Conservation (phyloP, 495 filamentous ascomycete species). For the Stereocaulon alpinum region DNA sequence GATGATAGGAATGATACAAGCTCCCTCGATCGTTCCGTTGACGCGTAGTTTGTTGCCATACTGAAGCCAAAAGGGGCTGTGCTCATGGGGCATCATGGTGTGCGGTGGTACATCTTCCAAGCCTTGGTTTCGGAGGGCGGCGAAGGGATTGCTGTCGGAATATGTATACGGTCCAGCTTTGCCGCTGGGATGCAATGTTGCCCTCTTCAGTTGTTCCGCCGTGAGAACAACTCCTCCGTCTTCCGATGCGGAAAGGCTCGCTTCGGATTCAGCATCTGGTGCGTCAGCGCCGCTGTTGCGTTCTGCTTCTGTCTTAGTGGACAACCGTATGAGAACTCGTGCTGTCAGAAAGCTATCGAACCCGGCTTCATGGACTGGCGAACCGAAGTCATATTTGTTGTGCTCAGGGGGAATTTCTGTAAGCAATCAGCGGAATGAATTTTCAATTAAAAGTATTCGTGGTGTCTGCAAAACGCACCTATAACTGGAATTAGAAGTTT, state of each 20-base stretch:
- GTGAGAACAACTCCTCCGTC: background rate
- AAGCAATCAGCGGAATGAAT: constrained; percentile 9
- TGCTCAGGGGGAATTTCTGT: constrained; percentile 34
- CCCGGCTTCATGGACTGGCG: constrained; percentile 54
- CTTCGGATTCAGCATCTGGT: constrained; percentile 11
- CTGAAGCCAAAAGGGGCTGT: constrained; percentile 46
- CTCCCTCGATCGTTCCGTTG: constrained; percentile 51
- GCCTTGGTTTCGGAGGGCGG: background rate
- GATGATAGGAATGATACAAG: constrained; percentile 37
- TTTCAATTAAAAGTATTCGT: background rate
- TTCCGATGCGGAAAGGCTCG: constrained; percentile 10
- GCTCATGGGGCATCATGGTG: constrained; percentile 39
- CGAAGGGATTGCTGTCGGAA: constrained; percentile 6
- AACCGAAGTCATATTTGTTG: constrained; percentile 36
- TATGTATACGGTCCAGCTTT: background rate
- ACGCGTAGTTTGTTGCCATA: constrained; percentile 57
- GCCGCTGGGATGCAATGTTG: background rate
- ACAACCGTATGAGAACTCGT: constrained; percentile 51
- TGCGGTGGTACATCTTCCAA: background rate
- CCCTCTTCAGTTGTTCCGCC: background rate
- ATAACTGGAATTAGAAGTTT: constrained; percentile 35
- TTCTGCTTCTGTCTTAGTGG: constrained; percentile 37
- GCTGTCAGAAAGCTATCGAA: constrained; percentile 66
- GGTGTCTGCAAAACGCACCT: constrained; percentile 26
- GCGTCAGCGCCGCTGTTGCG: constrained; percentile 17